Evolutionary conservation across 208 protist genomes (phyloP).

Genomic region (Trypanosoma mega): DNA sequence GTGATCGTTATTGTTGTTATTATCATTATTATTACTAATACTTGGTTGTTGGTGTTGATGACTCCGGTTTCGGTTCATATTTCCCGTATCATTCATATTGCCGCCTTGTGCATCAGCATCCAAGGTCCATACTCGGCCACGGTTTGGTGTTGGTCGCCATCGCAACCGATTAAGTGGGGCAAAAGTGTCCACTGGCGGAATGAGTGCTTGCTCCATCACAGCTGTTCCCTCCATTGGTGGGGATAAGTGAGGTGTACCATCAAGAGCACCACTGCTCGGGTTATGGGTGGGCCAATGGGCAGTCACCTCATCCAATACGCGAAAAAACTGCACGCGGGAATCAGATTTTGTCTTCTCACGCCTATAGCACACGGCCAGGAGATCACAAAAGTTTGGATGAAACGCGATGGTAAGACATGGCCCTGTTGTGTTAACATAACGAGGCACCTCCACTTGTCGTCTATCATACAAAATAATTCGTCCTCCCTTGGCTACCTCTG

Average conservation of each 20-base stretch:
- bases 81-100: not conserved
- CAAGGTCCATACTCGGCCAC: not conserved
- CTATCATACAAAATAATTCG: conserved; percentile 78
- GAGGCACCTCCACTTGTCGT: conserved; percentile 58
- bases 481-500: conserved; percentile 43
- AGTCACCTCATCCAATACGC: conserved; percentile 24
- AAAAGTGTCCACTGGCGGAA: conserved; percentile 68
- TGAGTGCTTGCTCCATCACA: conserved; percentile 35
- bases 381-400: conserved; percentile 76
- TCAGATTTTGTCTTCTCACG: conserved; percentile 67
- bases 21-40: not conserved
- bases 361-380: conserved; percentile 74
- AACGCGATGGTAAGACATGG: conserved; percentile 61
- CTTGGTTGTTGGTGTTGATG: not conserved
- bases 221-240: conserved; percentile 7
- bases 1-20: too few species aligned
- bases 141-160: conserved; percentile 45
- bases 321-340: conserved; percentile 67
- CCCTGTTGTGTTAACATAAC: conserved; percentile 44
- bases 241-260: not conserved
- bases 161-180: conserved; percentile 54
- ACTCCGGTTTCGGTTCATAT: not conserved
- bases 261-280: not conserved
- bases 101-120: not conserved
- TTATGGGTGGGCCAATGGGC: not conserved